These are phyloP conservation scores for Aspergillus funiculosus DNA, from an alignment of 495 filamentous ascomycete species.

Conservation along the genomic window DNA sequence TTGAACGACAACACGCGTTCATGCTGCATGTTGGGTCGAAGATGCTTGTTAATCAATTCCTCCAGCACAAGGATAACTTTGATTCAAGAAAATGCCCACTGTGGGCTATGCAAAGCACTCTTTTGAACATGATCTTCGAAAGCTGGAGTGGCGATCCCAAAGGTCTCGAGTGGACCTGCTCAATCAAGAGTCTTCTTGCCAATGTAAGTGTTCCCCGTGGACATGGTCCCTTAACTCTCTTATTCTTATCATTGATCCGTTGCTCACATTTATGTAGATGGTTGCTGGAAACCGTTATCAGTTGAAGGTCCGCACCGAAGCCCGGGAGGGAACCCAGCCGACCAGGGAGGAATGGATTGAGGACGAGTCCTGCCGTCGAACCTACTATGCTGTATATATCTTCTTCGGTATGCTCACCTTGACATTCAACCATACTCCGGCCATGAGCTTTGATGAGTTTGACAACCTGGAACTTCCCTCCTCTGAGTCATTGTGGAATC, in stretches of 20 bases:
- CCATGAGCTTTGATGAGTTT: constrained; percentile 97
- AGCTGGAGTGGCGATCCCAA: constrained; percentile 99
- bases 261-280: constrained; percentile 47
- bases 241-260: not conserved
- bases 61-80: constrained; percentile 97
- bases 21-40: constrained; percentile 98
- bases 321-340: constrained; percentile 69
- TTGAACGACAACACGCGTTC: constrained; percentile 92
- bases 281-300: constrained; percentile 96
- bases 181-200: constrained; percentile 92
- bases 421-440: constrained; percentile 95
- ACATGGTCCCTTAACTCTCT: too few relatives aligned
- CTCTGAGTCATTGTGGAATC: constrained; percentile 90
- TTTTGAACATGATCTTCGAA: constrained; percentile 98
- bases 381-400: constrained; percentile 98
- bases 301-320: constrained; percentile 83
- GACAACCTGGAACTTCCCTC: constrained; percentile 89
- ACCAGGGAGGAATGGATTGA: constrained; percentile 91
- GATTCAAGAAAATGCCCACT: constrained; percentile 97
- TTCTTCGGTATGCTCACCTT: constrained; percentile 96
- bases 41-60: constrained; percentile 89
- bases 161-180: constrained; percentile 96
- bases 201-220: constrained; percentile 49
- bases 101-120: constrained; percentile 93
- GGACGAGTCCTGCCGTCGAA: constrained; percentile 92